These are phyloP conservation scores for Arachnomyces sp. DNA, from an alignment of 2,329 filamentous ascomycete species.

Conservation along the genomic window DNA sequence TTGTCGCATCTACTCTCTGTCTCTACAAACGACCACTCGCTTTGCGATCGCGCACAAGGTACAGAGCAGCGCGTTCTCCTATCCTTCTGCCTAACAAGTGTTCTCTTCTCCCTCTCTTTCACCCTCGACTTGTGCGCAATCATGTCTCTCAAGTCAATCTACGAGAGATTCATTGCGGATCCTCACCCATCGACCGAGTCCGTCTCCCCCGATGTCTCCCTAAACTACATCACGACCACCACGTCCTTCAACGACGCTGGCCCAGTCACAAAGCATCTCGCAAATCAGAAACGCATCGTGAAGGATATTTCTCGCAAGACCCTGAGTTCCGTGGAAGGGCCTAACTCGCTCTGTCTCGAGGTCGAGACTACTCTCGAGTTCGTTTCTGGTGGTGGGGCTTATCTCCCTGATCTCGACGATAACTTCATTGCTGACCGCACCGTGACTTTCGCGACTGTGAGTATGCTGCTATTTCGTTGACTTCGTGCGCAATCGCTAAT, in stretches of 20 bases:
- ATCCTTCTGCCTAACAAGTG: background rate
- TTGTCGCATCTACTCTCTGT: slow-evolving; percentile 10
- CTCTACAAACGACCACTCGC: slow-evolving; percentile 19
- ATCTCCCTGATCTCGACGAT: slow-evolving; percentile 82
- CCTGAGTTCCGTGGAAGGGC: slow-evolving; percentile 63
- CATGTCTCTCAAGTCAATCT: slow-evolving; percentile 43
- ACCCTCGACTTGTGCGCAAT: slow-evolving; percentile 10
- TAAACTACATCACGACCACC: slow-evolving; percentile 86
- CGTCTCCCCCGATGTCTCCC: slow-evolving; percentile 57
- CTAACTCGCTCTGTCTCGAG: slow-evolving; percentile 63
- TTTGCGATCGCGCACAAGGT: no score
- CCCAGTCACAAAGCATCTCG: slow-evolving; percentile 72
- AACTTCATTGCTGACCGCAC: slow-evolving; percentile 82
- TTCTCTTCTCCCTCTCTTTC: slow-evolving; percentile 3
- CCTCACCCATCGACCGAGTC: slow-evolving; percentile 49
- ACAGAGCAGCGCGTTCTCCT: no score
- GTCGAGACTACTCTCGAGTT: slow-evolving; percentile 80
- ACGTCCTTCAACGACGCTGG: slow-evolving; percentile 61
- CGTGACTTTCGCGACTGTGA: slow-evolving; percentile 72
- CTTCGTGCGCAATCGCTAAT: slow-evolving; percentile 7
- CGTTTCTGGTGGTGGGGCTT: slow-evolving; percentile 68
- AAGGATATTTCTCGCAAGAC: slow-evolving; percentile 76
- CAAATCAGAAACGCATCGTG: slow-evolving; percentile 60
- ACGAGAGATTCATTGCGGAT: slow-evolving; percentile 63
- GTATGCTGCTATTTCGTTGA: slow-evolving; percentile 27